Base-by-base conservation (phyloP, 1,284 basidiomycete genomes). In the Ceratobasidium sp. region DNA sequence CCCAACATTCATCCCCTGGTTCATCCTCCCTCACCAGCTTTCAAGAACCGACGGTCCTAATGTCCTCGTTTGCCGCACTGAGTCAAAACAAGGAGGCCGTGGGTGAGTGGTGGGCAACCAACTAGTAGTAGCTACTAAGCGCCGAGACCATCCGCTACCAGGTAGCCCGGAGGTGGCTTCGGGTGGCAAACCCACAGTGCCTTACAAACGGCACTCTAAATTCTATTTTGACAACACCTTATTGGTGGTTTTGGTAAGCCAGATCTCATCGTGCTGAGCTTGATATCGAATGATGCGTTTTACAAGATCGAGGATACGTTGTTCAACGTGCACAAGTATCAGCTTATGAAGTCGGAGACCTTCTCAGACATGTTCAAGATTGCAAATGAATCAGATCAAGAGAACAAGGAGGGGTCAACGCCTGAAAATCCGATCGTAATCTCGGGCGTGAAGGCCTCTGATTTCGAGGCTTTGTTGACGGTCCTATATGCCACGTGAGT, bases 241-340 rank as follows among this genome's bases (percentile, higher is more conserved):
- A 8, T 19, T 66, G 1, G 64, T 53, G 14, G 29, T 66, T 11
- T 17, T 33, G 48, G 64, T 66, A 29, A 17, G 15, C 27, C 41
- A 22, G 5, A 48, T 15, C 9, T 47, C 27, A 41, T 11, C 11
- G 36, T 4, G 11, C 36, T 11, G 54, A 29, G 24, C 11, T 14
- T 29, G 17, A 29, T 56, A 56, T 56, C 24, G 27, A 24, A 31
- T 17, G 31, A 22, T 22, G 22, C 27, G 27, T 29, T 56, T 9
- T 31, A 15, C 31, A 2, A 64, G 62, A 31, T 64, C 27, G 45
- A 64, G 19, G n/a, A 64, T 31, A 33, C 15, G 3, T 15, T 48
- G 9, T 64, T 64, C 47, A 64, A 50, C 17, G 66, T 69, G 14
- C 66, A 69, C 33, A 69, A 69, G 31, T 59, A 69, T 33, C 66